Conservation (phyloP, 331 rosid species). For the Dryas integrifolia region DNA sequence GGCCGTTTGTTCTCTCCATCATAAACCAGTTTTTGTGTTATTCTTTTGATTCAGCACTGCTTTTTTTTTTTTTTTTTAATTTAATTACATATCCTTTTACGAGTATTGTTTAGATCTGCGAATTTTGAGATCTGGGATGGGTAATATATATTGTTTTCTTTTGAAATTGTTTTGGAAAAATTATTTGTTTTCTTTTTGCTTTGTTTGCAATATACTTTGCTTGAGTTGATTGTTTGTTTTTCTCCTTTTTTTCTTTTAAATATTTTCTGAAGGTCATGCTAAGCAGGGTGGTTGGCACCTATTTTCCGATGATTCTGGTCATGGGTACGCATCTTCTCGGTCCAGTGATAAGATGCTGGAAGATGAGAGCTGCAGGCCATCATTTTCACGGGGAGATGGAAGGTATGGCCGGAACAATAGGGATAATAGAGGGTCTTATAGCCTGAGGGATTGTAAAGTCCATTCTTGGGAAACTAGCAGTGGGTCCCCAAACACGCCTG, state of each 20-base stretch:
- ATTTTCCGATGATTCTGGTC: conserved; percentile 80
- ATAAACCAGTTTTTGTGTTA: not conserved
- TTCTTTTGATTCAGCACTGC: not conserved
- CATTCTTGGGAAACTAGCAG: conserved; percentile 63
- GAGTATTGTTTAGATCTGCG: conserved; percentile 30
- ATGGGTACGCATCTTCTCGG: conserved; percentile 68
- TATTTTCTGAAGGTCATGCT: conserved; percentile 81
- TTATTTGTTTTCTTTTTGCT: not conserved
- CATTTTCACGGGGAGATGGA: conserved; percentile 65
- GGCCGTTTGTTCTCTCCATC: not conserved
- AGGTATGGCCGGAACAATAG: conserved; percentile 62
- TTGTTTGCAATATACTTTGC: conserved; percentile 27
- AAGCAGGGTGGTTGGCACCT: conserved; percentile 92
- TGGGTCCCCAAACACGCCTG: conserved; percentile 50
- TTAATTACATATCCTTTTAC: not conserved
- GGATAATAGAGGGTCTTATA: conserved; percentile 68
- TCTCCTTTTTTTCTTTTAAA: conserved; percentile 31
- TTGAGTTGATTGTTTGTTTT: conserved; percentile 46
- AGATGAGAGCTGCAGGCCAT: conserved; percentile 59
- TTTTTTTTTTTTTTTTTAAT: not conserved
- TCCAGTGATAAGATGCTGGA: conserved; percentile 66
- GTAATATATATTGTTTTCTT: not conserved
- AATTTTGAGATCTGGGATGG: conserved; percentile 19
- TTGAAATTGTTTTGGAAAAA: not conserved
- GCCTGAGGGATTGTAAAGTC: conserved; percentile 76